Evolutionary conservation across 495 filamentous ascomycete genomes (phyloP), one percentile per base, ranked within the genome.

Genomic region (Tuber aestivum): DNA sequence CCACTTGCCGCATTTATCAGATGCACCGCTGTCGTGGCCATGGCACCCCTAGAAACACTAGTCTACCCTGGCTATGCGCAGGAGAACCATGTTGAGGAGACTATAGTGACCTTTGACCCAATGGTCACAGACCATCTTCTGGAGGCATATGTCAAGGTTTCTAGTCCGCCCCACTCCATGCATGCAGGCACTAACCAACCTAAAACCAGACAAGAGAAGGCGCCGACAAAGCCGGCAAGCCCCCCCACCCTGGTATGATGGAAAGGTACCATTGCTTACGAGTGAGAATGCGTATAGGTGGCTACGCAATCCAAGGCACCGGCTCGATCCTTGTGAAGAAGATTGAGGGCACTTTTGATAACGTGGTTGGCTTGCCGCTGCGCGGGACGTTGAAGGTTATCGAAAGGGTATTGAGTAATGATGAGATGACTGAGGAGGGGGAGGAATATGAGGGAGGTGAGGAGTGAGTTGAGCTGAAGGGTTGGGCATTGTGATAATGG

Each of bases 331-430:
- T 98, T 74, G 88, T 99, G 27, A 94, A 97, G 84, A 90, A 87
- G 84, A 91, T 99, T 74, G 91, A 97, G 78, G 96, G 95, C 10
- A 89, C 89, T 69, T 94, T 90, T 81, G 95, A 99, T 87, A 98
- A 98, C 86, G 95, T 98, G 10, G 89, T 99, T 72, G 95, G 96
- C n/a, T 83, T 99, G 86, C 95, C 95, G 42, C 85, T 99, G 73
- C 89, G 93, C 82, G 88, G 90, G 80, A 93, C 90, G 38, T 83
- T 97, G 84, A 90, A 89, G 84, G 81, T 97, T 75, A 94, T 96
- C 79, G 93, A 99, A 87, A 93, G 90, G 87, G 91, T 93, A 38
- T 83, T 96, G 76, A 81, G 83, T 83, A 88, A 89, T 81, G 88
- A 89, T 71, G 87, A 88, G 75, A 80, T 81, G 41, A 82, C 86